Base-by-base conservation (phyloP, 2,329 filamentous ascomycete genomes). In the Apiospora malaysiana region DNA sequence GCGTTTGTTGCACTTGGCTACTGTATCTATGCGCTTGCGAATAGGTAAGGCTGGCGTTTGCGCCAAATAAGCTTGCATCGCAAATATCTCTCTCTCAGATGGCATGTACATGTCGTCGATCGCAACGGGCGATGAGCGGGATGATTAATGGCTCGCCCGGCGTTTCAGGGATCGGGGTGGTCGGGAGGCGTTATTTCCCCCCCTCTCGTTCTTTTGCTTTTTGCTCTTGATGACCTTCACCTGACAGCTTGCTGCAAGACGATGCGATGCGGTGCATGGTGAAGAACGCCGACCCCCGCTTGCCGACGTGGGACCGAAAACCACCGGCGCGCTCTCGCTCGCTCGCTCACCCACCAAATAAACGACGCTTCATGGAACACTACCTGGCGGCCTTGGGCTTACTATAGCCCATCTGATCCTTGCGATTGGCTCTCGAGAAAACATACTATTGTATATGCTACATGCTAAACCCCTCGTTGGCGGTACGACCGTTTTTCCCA, bases 51-150 rank as follows among this genome's bases (percentile, higher is more conserved):
- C 40, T 63, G 32, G 32, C 32, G 4, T n/a, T 5, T 40, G 18
- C 32, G 56, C 56, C 56, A 63, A 63, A 63, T 63, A 63, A 63
- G 56, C 32, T 63, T 63, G 37, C 32, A n/a, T 47, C 18, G 6
- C 45, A 46, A 37, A 8, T 16, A 10, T 59, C 16, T 25, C 25
- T 6, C 21, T n/a, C 27, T n/a, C 8, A n/a, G n/a, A n/a, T n/a
- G n/a, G n/a, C n/a, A 47, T n/a, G 21, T 47, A 6, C 14, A 8
- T 47, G 18, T 37, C 56, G 56, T 40, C 27, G 27, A 63, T 40
- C 56, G 27, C 32, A 63, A n/a, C 56, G 27, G 18, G 27, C 56
- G 56, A 37, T 18, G 16, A 32, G 23, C 25, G 32, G 56, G 56
- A 40, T 63, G 16, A 12, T 40, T 12, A 63, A 63, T 63, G 21